Base-by-base conservation (phyloP, 139 green algal genomes). In the Desmodesmus armatus region DNA sequence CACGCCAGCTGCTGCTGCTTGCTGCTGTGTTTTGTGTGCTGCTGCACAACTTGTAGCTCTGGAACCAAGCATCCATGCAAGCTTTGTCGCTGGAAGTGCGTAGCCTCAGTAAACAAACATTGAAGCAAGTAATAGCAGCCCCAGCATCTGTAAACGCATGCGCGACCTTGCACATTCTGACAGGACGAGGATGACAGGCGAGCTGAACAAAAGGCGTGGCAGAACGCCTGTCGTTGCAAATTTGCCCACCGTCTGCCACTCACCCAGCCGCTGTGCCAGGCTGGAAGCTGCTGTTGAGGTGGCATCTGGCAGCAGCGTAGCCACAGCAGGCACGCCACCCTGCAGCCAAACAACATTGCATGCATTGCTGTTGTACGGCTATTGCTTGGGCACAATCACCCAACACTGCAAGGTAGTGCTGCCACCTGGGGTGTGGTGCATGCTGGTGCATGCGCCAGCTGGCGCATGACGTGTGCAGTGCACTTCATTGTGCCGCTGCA, bases 181-280 rank as follows among this genome's bases (percentile, higher is more conserved):
- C 33, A n/a, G 60, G 25, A 69, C 25, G 33, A 27, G 60, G 9
- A 69, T 31, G 21, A 33, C 63, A 72, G 25, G 9, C n/a, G n/a
- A n/a, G n/a, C n/a, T n/a, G n/a, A n/a, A n/a, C n/a, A n/a, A n/a
- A n/a, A n/a, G n/a, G n/a, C n/a, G n/a, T n/a, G n/a, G n/a, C n/a
- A n/a, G n/a, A n/a, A n/a, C n/a, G n/a, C n/a, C 73, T 27, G 47
- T 67, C 35, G 29, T 69, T 44, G 29, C 9, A 0, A 33, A 9
- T 13, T 39, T 78, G 40, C 51, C 27, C 33, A 21, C 23, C 23
- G 35, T n/a, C 35, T 25, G 15, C 25, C 37, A 37, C 78, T 75
- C 29, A 84, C 78, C 60, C n/a, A 84, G 29, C 15, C 78, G 58
- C 39, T 84, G 78, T 43, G 78, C 58, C 60, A 84, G 58, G 78